Percentiles rank a stretch among this genome's conserved stretches.
Evolutionary conservation across 2,329 filamentous ascomycete species (phyloP).

Genomic region (Colletotrichum sp.): DNA sequence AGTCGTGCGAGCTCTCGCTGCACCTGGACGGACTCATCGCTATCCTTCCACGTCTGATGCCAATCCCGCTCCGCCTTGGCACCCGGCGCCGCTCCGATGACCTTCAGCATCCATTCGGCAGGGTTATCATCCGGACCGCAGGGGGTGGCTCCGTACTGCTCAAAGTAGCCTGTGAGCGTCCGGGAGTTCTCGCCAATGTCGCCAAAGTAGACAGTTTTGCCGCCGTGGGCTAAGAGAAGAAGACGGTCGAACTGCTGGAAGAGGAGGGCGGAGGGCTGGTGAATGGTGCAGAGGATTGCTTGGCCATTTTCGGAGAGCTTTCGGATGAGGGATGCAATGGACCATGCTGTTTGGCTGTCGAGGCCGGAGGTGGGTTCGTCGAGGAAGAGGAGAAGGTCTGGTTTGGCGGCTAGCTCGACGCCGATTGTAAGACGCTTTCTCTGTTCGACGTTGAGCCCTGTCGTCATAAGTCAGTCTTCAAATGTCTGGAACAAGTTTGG

Average conservation of each 20-base stretch:
- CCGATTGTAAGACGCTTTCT: constrained; percentile 71
- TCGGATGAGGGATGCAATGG: constrained; percentile 72
- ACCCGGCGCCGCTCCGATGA: constrained; percentile 45
- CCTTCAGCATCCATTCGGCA: constrained; percentile 67
- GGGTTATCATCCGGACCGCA: constrained; percentile 63
- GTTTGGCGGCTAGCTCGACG: constrained; percentile 77
- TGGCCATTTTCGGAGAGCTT: constrained; percentile 59
- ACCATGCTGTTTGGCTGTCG: constrained; percentile 77
- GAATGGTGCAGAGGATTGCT: constrained; percentile 50
- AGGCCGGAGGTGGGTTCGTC: constrained; percentile 81
- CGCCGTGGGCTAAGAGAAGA: constrained; percentile 59
- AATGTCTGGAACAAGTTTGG: not conserved
- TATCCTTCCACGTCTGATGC: constrained; percentile 36
- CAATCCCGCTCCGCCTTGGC: constrained; percentile 46
- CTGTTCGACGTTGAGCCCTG: constrained; percentile 45
- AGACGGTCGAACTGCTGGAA: constrained; percentile 57
- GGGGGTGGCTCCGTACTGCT: constrained; percentile 60
- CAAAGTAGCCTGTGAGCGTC: constrained; percentile 62
- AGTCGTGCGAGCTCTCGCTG: constrained; percentile 36
- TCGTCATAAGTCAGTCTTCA: constrained; percentile 31
- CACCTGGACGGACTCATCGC: constrained; percentile 32
- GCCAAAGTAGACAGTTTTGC: constrained; percentile 65
- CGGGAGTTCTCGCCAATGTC: constrained; percentile 51
- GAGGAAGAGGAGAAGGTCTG: constrained; percentile 75
- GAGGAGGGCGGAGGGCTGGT: constrained; percentile 49